These are phyloP conservation scores for Aspergillus neotritici DNA, from an alignment of 2,329 filamentous ascomycete genomes.

Conservation along the genomic window DNA sequence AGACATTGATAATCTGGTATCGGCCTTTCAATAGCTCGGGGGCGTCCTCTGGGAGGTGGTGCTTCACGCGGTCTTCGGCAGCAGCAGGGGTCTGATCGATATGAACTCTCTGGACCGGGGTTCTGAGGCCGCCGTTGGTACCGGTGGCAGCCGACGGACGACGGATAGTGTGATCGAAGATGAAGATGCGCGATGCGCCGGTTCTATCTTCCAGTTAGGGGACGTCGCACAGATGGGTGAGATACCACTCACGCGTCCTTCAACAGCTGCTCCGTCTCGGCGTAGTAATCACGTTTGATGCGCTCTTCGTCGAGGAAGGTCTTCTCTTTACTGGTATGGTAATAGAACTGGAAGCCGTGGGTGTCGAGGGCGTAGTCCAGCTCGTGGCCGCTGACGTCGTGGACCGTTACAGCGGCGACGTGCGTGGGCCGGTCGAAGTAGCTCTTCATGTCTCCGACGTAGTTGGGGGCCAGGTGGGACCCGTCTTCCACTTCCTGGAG, in stretches of 20 bases:
- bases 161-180: slow-evolving; percentile 50
- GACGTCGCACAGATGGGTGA: neutral
- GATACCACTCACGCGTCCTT: slow-evolving; percentile 32
- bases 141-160: slow-evolving; percentile 29
- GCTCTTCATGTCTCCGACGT: slow-evolving; percentile 35
- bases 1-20: slow-evolving; percentile 49
- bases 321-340: slow-evolving; percentile 35
- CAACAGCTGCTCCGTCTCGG: slow-evolving; percentile 44
- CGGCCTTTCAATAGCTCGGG: slow-evolving; percentile 39
- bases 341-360: slow-evolving; percentile 43
- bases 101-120: slow-evolving; percentile 48
- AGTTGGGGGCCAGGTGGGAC: slow-evolving; percentile 36
- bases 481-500: slow-evolving; percentile 41
- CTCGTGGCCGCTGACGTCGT: slow-evolving; percentile 40
- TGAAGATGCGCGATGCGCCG: slow-evolving; percentile 41
- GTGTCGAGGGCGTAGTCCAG: slow-evolving; percentile 42
- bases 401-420: slow-evolving; percentile 34
- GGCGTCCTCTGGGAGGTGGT: slow-evolving; percentile 43
- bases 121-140: slow-evolving; percentile 31
- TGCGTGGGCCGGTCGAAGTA: slow-evolving; percentile 38
- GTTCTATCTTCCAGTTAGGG: slow-evolving; percentile 21
- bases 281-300: slow-evolving; percentile 42
- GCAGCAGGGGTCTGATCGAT: slow-evolving; percentile 48
- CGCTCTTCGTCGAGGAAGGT: slow-evolving; percentile 39
- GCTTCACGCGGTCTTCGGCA: slow-evolving; percentile 37